phyloP scores from a whole-genome alignment of 2,329 filamentous ascomycete species.

The Fusarium sp. region DNA sequence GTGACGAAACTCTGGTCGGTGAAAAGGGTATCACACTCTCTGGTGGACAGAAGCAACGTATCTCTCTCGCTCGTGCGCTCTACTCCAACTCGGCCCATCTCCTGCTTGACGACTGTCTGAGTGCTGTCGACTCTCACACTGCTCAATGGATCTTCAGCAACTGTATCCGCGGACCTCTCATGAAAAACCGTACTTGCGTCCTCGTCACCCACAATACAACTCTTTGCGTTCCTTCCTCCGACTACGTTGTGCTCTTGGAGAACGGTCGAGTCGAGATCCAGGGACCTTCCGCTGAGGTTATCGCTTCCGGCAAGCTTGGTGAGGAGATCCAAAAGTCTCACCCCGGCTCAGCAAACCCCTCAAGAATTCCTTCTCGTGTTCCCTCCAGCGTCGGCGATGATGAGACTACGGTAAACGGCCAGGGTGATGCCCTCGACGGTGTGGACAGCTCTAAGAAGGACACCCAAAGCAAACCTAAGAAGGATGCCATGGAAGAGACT shows the following conservation, averaged over 20 bases:
- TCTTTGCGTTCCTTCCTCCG: slow-evolving; percentile 83
- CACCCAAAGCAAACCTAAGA: slow-evolving; percentile 58
- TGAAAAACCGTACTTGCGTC: slow-evolving; percentile 90
- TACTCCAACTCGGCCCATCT: slow-evolving; percentile 94
- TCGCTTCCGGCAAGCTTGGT: slow-evolving; percentile 87
- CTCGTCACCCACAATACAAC: slow-evolving; percentile 95
- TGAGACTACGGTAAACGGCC: slow-evolving; percentile 64
- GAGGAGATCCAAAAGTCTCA: slow-evolving; percentile 83
- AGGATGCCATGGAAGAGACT: slow-evolving; percentile 73
- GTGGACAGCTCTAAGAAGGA: slow-evolving; percentile 59
- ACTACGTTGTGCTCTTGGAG: slow-evolving; percentile 85
- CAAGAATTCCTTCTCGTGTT: slow-evolving; percentile 79
- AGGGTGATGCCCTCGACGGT: slow-evolving; percentile 60
- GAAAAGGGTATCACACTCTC: slow-evolving; percentile 98
- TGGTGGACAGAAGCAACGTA: slow-evolving; percentile 96
- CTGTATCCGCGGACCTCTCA: slow-evolving; percentile 88
- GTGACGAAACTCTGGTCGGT: slow-evolving; percentile 92
- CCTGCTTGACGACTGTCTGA: slow-evolving; percentile 93
- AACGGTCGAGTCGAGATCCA: slow-evolving; percentile 84
- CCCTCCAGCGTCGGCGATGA: slow-evolving; percentile 80
- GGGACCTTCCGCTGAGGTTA: slow-evolving; percentile 81
- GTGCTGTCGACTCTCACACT: slow-evolving; percentile 96
- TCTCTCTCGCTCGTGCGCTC: slow-evolving; percentile 94
- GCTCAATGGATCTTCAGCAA: slow-evolving; percentile 98
- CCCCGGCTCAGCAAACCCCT: slow-evolving; percentile 75